Evolutionary conservation across 108 stramenopile genomes (phyloP), one percentile per base, ranked within the genome.

Genomic region (Nannochloropsis salina): DNA sequence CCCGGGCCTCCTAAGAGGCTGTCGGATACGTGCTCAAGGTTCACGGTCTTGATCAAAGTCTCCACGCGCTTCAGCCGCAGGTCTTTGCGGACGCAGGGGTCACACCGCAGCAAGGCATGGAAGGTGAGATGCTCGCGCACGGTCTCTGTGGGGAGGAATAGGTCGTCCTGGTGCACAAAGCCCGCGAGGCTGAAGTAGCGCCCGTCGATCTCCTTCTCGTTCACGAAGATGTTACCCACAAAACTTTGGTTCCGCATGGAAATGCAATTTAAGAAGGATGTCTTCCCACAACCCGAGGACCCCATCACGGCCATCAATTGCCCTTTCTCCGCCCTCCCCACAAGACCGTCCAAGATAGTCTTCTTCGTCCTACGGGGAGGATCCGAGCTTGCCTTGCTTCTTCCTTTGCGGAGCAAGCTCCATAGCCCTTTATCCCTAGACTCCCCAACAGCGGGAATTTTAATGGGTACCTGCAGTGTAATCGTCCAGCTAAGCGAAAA

Each of bases 121-220:
- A 90, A 90, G 82, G 41, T 45, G 41, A 90, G 89, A 88, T 90
- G 89, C 51, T 90, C 89, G 42, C 88, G 83, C 15, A 79, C 81
- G 42, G 89, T 90, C 43, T 86, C 85, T 5, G 85, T 88, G 8
- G 88, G 85, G 18, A 89, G 82, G 44, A 90, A 86, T 20, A 90
- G 42, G 83, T 90, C 89, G n/a, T 90, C 89, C 88, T 89, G 84
- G 89, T 79, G 84, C 80, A 80, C 84, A 80, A 80, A 85, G n/a
- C 42, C 84, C 4, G n/a, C 61, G 20, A 74, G n/a, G n/a, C 61
- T 74, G 61, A 74, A 74, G 61, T 74, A 74, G 20, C 61, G 61
- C 20, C 61, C 61, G 61, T 74, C 61, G 15, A 74, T 74, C 61
- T 74, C 61, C n/a, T 74, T 74, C 20, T 74, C n/a, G 8, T 74